phyloP scores from a whole-genome alignment of 805 yeast species.

The Myxozyma neglecta region DNA sequence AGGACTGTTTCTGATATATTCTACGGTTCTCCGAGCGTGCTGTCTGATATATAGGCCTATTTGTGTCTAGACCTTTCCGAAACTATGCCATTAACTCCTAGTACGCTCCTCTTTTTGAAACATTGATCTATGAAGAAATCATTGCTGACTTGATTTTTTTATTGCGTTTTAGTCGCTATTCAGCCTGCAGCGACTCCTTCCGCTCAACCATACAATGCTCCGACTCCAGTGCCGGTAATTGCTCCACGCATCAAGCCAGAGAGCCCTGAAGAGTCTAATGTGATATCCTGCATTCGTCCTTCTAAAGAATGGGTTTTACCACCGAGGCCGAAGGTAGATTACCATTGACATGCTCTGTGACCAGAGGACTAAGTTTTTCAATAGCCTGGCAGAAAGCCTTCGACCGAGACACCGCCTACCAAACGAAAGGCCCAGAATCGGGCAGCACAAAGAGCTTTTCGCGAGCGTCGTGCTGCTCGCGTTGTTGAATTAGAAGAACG shows the following conservation, averaged over 20 bases:
- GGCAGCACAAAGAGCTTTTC: conserved; percentile 90
- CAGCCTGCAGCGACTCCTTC: conserved; percentile 14
- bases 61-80: neutral
- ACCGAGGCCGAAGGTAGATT: conserved; percentile 63
- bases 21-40: no score
- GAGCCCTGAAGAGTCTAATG: conserved; percentile 5
- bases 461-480: conserved; percentile 81
- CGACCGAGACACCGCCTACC: conserved; percentile 76
- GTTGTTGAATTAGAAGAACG: conserved; percentile 75
- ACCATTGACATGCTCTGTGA: neutral
- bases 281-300: conserved; percentile 43
- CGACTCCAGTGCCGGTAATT: conserved; percentile 13
- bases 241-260: conserved; percentile 29
- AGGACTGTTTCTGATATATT: no score
- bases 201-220: conserved; percentile 1
- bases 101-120: conserved; percentile 7
- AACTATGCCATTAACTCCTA: conserved; percentile 22
- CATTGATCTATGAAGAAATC: no score
- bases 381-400: conserved; percentile 54
- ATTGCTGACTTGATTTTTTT: no score
- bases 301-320: conserved; percentile 83
- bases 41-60: neutral
- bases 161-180: conserved; percentile 20
- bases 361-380: neutral
- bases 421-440: conserved; percentile 88